Conservation (phyloP, 2,329 filamentous ascomycete species). For the Apiospora kogelbergensis region DNA sequence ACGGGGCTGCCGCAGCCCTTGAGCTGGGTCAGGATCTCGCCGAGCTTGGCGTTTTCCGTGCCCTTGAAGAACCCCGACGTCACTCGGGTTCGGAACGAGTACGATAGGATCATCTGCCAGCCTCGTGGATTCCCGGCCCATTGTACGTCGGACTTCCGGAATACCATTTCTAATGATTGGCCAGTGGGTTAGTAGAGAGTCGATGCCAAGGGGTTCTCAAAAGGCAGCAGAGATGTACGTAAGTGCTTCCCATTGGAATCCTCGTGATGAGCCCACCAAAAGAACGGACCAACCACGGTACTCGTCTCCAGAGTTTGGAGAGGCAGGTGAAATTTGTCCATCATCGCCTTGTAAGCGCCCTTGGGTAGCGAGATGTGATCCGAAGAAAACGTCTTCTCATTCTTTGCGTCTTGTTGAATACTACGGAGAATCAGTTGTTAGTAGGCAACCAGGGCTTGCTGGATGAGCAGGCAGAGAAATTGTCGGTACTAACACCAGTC, state of each 20-base stretch:
- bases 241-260: neutral
- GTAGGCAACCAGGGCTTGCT: too few relatives aligned
- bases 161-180: slow-evolving; percentile 32
- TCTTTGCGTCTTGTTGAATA: neutral
- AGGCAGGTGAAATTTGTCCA: neutral
- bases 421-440: neutral
- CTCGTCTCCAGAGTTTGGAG: slow-evolving; percentile 6
- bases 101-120: slow-evolving; percentile 34
- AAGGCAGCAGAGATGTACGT: too few relatives aligned
- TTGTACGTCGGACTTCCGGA: slow-evolving; percentile 33
- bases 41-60: slow-evolving; percentile 24
- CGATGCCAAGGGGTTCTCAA: too few relatives aligned
- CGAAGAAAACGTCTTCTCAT: neutral
- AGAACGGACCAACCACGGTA: slow-evolving; percentile 11
- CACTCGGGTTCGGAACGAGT: slow-evolving; percentile 27
- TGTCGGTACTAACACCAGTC: neutral
- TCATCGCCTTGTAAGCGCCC: neutral
- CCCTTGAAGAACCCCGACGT: slow-evolving; percentile 35
- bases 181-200: too few relatives aligned
- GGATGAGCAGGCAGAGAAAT: too few relatives aligned
- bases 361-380: slow-evolving; percentile 1
- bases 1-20: slow-evolving; percentile 25
- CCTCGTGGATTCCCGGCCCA: slow-evolving; percentile 31
- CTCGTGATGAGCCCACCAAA: slow-evolving; percentile 11
- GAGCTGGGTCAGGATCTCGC: slow-evolving; percentile 25